Evolutionary conservation across 169 alveolate species (phyloP).

Genomic region (Babesia caballi): DNA sequence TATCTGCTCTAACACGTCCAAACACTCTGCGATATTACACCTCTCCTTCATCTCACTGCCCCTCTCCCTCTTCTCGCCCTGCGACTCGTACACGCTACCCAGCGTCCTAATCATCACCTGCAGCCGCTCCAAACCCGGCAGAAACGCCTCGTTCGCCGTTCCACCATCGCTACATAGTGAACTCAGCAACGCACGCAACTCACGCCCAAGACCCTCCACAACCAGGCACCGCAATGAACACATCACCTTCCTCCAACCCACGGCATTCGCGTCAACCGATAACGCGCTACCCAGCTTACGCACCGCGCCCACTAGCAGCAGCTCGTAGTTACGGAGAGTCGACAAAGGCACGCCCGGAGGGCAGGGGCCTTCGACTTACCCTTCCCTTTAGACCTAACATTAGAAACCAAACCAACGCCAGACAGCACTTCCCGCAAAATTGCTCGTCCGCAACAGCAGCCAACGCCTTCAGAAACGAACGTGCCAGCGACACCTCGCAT

Average conservation of each 20-base stretch:
- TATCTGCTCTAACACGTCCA: background rate
- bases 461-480: conserved; percentile 44
- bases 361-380: too few species aligned
- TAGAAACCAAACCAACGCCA: background rate
- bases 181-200: background rate
- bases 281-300: background rate
- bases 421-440: background rate
- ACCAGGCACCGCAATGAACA: background rate
- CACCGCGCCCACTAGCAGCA: conserved; percentile 28
- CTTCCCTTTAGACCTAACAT: too few species aligned
- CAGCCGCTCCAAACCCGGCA: background rate
- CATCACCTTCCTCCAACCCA: conserved; percentile 1
- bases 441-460: conserved; percentile 58
- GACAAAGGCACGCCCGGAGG: background rate
- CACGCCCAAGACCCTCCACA: conserved; percentile 2
- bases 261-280: background rate
- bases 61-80: background rate
- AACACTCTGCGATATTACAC: background rate
- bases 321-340: conserved; percentile 25
- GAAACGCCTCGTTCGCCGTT: background rate
- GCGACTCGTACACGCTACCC: background rate
- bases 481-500: background rate
- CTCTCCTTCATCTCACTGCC: background rate
- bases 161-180: background rate
- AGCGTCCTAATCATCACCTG: background rate